Evolutionary conservation across 1,284 basidiomycete species (phyloP), one percentile per base, ranked within the genome.

Genomic region (Mycosarcoma mackinlayi): DNA sequence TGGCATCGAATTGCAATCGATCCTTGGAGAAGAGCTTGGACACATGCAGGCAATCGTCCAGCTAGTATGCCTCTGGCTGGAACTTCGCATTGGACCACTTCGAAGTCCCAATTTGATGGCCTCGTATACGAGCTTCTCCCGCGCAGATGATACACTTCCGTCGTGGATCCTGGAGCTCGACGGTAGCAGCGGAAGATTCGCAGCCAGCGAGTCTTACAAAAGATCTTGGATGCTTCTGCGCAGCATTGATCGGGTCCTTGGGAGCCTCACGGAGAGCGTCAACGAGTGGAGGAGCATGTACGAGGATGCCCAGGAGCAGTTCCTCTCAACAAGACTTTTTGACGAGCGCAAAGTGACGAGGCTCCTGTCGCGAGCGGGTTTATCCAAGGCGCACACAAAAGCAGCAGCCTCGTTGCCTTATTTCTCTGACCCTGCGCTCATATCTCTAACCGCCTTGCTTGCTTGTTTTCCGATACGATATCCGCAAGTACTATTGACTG

Each of bases 51-150:
- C 39, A 6, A 53, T 73, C 33, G 21, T 41, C 1, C 56, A 64
- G 18, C 49, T 62, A 3, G 27, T 64, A 3, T n/a, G 55, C 1
- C 55, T 72, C 13, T 72, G 64, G 63, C 28, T 62, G 10, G 55
- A 62, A 19, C 23, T 56, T n/a, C n/a, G 6, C 27, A 18, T 10
- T 44, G 63, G 6, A 49, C 41, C 13, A 21, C 54, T 1, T 40
- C 46, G 1, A 38, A 44, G n/a, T n/a, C n/a, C n/a, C 28, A n/a
- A 39, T 21, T 14, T 11, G 21, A 25, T 21, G 2, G 6, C 27
- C 8, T 38, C 18, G n/a, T n/a, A 28, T 38, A 19, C 19, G 21
- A 21, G 8, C 18, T 8, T 4, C 30, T 4, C 34, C 4, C 33
- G 18, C 33, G 10, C 28, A n/a, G 4, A 7, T 42, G 23, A 31